phyloP scores from a whole-genome alignment of 345 rosid genomes.

The Citrus cavaleriei region DNA sequence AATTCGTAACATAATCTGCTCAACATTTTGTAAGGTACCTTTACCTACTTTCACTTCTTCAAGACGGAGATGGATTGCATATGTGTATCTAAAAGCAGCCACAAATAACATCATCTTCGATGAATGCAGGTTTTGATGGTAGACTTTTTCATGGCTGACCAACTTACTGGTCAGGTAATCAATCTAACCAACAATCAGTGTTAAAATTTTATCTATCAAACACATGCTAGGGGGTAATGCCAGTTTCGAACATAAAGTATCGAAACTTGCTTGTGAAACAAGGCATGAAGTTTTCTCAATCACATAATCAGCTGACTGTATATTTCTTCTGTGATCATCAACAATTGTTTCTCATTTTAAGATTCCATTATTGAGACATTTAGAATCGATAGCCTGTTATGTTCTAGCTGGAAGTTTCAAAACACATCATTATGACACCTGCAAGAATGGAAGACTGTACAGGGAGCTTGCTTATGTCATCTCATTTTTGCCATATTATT shows the following conservation, averaged over 20 bases:
- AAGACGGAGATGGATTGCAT: not conserved
- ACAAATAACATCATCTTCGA: not conserved
- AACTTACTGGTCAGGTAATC: slow-evolving; percentile 89
- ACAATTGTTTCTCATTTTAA: slow-evolving; percentile 11
- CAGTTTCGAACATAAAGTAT: not conserved
- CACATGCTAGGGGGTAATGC: not conserved
- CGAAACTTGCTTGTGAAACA: not conserved
- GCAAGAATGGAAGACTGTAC: slow-evolving; percentile 60
- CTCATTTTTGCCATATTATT: slow-evolving; percentile 83
- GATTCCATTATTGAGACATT: slow-evolving; percentile 82
- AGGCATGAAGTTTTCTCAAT: not conserved
- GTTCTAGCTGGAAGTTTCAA: slow-evolving; percentile 66
- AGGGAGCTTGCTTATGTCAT: slow-evolving; percentile 74
- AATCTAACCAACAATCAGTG: not conserved
- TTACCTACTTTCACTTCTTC: not conserved
- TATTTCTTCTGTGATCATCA: not conserved
- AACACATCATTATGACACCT: slow-evolving; percentile 61
- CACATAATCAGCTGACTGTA: not conserved
- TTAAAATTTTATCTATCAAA: not conserved
- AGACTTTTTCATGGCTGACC: slow-evolving; percentile 98
- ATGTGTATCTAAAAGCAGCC: not conserved
- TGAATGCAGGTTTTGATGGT: slow-evolving; percentile 71
- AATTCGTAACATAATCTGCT: slow-evolving; percentile 67
- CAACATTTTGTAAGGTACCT: slow-evolving; percentile 80
- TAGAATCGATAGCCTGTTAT: slow-evolving; percentile 82